Conservation (phyloP, 768 basidiomycete genomes). For the Steccherinum ochraceum region DNA sequence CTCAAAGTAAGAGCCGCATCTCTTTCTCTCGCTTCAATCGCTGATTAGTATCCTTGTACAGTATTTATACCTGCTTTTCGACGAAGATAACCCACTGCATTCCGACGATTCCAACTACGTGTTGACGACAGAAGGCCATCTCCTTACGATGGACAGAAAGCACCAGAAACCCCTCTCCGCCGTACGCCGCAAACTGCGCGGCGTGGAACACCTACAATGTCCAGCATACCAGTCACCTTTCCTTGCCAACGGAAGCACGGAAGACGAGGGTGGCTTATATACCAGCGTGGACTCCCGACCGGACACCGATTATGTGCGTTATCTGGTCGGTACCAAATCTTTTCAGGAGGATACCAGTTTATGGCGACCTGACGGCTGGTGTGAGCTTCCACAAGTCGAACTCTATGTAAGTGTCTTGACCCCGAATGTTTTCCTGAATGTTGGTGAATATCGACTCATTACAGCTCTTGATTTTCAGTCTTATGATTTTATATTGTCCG, state of each 20-base stretch:
- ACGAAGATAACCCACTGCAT: conserved; percentile 73
- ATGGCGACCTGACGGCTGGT: conserved; percentile 74
- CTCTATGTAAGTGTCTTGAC: conserved; percentile 49
- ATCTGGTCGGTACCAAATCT: conserved; percentile 51
- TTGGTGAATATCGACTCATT: conserved; percentile 2
- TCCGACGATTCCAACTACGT: conserved; percentile 80
- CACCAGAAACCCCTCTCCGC: conserved; percentile 53
- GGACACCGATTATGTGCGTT: conserved; percentile 78
- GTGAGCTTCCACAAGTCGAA: conserved; percentile 61
- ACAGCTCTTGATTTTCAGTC: conserved; percentile 39
- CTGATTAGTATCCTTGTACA: conserved; percentile 26
- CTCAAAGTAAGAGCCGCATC: conserved; percentile 72
- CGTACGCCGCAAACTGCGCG: conserved; percentile 53
- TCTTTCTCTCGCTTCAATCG: background rate
- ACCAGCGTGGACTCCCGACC: conserved; percentile 65
- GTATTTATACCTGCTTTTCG: conserved; percentile 93
- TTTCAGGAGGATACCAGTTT: conserved; percentile 42
- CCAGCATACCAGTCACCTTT: conserved; percentile 54
- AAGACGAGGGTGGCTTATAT: conserved; percentile 40
- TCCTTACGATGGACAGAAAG: conserved; percentile 56
- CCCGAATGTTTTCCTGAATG: too few relatives aligned
- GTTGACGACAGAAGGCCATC: conserved; percentile 94
- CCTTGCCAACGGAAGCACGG: conserved; percentile 16
- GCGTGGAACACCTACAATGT: conserved; percentile 66
- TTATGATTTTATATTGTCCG: conserved; percentile 76